A percentile compares a stretch with the other conserved stretches of the same genome.
These are phyloP conservation scores for Pilatotrama ljubarskyi DNA, from an alignment of 768 basidiomycete genomes.

Conservation along the genomic window DNA sequence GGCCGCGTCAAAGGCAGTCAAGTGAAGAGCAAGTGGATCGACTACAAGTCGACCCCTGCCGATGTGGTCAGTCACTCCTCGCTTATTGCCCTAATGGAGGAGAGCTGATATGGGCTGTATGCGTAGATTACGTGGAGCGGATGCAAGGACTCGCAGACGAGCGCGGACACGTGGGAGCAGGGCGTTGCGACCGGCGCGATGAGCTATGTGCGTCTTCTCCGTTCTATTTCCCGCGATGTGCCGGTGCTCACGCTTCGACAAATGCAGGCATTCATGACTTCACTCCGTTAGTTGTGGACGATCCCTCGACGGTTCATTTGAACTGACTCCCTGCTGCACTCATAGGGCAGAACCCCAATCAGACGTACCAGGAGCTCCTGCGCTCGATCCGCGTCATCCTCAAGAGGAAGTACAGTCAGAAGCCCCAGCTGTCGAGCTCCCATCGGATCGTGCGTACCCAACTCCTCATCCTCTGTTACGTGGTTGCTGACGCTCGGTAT, in stretches of 20 bases:
- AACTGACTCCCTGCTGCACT: background rate
- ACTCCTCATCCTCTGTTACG: background rate
- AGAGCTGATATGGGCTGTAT: background rate
- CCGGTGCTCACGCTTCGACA: background rate
- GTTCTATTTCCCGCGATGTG: background rate
- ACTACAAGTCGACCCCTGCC: conserved; percentile 66
- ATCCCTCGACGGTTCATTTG: no score
- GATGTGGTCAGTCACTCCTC: conserved; percentile 65
- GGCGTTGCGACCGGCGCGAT: conserved; percentile 76
- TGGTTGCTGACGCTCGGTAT: background rate
- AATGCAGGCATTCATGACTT: conserved; percentile 57
- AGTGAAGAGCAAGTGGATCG: conserved; percentile 24
- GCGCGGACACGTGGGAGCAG: conserved; percentile 69
- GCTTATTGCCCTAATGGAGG: background rate
- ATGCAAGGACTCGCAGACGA: conserved; percentile 81
- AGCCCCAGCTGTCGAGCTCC: conserved; percentile 71
- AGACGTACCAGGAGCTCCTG: conserved; percentile 62
- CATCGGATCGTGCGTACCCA: conserved; percentile 54
- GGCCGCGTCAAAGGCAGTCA: conserved; percentile 33
- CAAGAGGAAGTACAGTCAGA: conserved; percentile 63
- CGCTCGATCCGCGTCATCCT: conserved; percentile 57
- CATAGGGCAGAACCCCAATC: conserved; percentile 47
- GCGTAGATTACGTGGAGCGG: conserved; percentile 81
- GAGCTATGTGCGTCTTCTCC: conserved; percentile 60
- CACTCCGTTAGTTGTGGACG: conserved; percentile 54